Percentiles rank a stretch among this genome's conserved stretches.
phyloP scores from a whole-genome alignment of 2,329 filamentous ascomycete species.

The Decorospora gaudefroyi region DNA sequence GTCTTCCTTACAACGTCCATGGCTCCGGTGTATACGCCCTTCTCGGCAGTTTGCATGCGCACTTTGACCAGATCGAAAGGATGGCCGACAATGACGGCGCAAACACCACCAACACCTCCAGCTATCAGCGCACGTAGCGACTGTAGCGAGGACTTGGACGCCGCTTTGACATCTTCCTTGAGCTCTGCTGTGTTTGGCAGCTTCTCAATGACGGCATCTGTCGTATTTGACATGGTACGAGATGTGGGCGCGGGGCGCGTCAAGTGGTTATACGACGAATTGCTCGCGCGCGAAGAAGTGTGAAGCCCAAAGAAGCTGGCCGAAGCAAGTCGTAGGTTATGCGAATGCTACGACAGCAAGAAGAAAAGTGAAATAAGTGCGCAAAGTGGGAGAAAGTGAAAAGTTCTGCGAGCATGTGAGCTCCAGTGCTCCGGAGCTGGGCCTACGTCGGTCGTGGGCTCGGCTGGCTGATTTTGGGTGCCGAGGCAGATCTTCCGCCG shows the following conservation, averaged over 20 bases:
- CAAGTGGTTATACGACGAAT: slow-evolving; percentile 4
- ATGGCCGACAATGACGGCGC: slow-evolving; percentile 89
- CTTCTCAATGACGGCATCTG: slow-evolving; percentile 34
- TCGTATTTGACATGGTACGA: slow-evolving; percentile 32
- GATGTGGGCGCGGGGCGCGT: slow-evolving; percentile 9
- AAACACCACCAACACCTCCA: slow-evolving; percentile 90
- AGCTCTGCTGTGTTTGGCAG: slow-evolving; percentile 51
- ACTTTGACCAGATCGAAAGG: slow-evolving; percentile 99
- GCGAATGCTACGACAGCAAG: slow-evolving; percentile 2
- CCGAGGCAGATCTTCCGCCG: slow-evolving; percentile 30
- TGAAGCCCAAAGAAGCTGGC: slow-evolving; percentile 5
- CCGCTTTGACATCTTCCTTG: slow-evolving; percentile 58
- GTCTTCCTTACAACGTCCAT: slow-evolving; percentile 91
- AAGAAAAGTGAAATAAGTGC: slow-evolving; percentile 11
- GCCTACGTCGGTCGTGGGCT: slow-evolving; percentile 30
- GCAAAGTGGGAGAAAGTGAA: slow-evolving; percentile 19
- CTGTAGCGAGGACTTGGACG: slow-evolving; percentile 60
- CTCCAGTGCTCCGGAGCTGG: slow-evolving; percentile 37
- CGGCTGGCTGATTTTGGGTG: slow-evolving; percentile 25
- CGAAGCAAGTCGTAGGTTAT: background rate
- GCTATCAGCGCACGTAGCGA: slow-evolving; percentile 81
- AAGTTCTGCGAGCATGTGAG: slow-evolving; percentile 32
- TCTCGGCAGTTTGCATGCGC: slow-evolving; percentile 91
- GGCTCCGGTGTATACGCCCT: slow-evolving; percentile 86
- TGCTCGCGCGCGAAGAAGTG: slow-evolving; percentile 3